Conservation (phyloP, 2,329 filamentous ascomycete genomes). For the Emericellopsis cladophorae region DNA sequence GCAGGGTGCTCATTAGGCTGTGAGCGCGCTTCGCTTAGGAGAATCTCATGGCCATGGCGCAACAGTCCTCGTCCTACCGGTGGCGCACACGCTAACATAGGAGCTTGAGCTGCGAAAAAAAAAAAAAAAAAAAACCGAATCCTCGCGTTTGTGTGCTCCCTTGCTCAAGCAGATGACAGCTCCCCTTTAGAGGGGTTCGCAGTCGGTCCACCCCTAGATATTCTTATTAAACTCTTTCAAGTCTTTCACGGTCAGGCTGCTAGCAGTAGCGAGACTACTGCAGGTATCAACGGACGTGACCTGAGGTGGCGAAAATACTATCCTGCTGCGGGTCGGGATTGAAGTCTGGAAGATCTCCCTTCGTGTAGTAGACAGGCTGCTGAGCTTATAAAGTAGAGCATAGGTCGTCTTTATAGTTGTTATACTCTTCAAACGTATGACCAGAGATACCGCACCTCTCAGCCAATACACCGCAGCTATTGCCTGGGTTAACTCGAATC, state of each 20-base stretch:
- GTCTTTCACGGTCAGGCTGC: constrained; percentile 20
- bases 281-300: constrained; percentile 20
- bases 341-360: constrained; percentile 19
- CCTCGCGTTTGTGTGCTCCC: too few relatives aligned
- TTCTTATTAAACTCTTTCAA: constrained; percentile 22
- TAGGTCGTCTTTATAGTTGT: constrained; percentile 6
- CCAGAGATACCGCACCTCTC: background rate
- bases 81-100: too few relatives aligned
- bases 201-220: constrained; percentile 23
- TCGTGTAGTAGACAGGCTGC: constrained; percentile 22
- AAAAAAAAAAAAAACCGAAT: too few relatives aligned
- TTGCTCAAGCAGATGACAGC: constrained; percentile 14
- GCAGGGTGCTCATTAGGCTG: too few relatives aligned
- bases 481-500: background rate
- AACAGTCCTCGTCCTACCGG: too few relatives aligned
- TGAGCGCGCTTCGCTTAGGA: too few relatives aligned
- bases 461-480: background rate
- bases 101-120: too few relatives aligned
- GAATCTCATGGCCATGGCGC: too few relatives aligned
- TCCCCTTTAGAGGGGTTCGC: constrained; percentile 9
- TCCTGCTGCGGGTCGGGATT: constrained; percentile 16
- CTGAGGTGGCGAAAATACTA: constrained; percentile 15
- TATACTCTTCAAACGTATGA: background rate
- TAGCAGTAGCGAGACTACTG: constrained; percentile 13
- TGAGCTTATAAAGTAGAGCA: constrained; percentile 7